These are phyloP conservation scores for Mrakia blollopis DNA, from an alignment of 768 basidiomycete species.

Conservation along the genomic window DNA sequence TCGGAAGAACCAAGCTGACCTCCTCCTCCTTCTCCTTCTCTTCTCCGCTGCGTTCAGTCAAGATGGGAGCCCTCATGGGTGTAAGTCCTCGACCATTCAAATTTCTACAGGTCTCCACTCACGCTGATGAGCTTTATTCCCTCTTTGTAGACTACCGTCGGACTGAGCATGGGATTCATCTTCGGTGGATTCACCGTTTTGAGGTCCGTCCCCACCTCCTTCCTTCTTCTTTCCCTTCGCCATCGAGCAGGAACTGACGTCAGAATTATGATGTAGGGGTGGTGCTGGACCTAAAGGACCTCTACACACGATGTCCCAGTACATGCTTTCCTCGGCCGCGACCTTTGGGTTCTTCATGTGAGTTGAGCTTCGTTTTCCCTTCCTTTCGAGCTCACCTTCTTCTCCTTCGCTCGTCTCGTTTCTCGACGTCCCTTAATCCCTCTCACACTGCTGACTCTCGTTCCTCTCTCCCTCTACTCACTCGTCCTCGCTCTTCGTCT, in stretches of 20 bases:
- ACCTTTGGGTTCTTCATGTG: constrained; percentile 97
- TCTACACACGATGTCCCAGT: constrained; percentile 87
- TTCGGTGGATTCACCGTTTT: constrained; percentile 92
- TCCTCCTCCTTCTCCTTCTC: not conserved
- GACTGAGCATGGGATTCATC: constrained; percentile 93
- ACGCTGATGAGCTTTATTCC: not conserved
- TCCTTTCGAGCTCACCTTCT: not conserved
- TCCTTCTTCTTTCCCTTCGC: constrained; percentile 10
- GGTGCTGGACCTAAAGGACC: constrained; percentile 88
- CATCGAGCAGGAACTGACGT: not conserved
- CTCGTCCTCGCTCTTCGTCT: not conserved
- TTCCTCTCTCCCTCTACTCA: not conserved
- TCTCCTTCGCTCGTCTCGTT: not conserved
- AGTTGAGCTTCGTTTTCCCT: constrained; percentile 58
- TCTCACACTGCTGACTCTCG: not conserved
- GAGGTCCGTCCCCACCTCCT: constrained; percentile 53
- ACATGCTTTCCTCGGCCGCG: constrained; percentile 93
- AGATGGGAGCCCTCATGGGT: constrained; percentile 30
- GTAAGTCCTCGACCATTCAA: not conserved
- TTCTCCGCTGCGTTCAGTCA: constrained; percentile 2
- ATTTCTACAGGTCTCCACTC: too few species aligned
- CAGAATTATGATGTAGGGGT: constrained; percentile 50
- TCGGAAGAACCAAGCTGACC: not conserved
- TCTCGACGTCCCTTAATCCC: not conserved
- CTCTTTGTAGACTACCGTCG: constrained; percentile 50